Conservation (phyloP, 2,329 filamentous ascomycete species). For the Karstenula rhodostoma region DNA sequence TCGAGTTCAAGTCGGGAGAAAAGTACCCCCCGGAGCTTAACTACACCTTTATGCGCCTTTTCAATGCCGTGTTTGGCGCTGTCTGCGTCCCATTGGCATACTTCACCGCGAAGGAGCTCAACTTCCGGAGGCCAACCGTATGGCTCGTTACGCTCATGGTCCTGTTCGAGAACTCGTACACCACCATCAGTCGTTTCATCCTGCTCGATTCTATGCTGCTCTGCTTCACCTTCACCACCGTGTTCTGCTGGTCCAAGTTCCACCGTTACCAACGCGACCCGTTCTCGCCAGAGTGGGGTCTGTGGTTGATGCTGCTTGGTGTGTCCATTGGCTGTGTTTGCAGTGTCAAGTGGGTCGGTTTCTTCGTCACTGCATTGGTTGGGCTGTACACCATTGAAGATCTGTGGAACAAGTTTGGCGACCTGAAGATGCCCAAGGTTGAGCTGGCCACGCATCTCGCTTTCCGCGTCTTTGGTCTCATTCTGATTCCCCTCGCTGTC, state of each 20-base stretch:
- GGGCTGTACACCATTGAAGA: constrained; percentile 96
- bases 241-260: constrained; percentile 97
- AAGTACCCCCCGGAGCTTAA: constrained; percentile 92
- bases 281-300: constrained; percentile 91
- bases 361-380: constrained; percentile 94
- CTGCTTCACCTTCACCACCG: constrained; percentile 97
- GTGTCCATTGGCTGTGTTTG: constrained; percentile 97
- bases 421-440: constrained; percentile 84
- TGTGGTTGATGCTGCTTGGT: constrained; percentile 93
- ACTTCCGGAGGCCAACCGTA: constrained; percentile 83
- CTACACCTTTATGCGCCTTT: constrained; percentile 98
- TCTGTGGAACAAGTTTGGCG: constrained; percentile 97
- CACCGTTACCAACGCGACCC: constrained; percentile 85
- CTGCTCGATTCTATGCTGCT: constrained; percentile 98
- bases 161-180: constrained; percentile 98
- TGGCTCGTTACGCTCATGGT: constrained; percentile 98
- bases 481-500: constrained; percentile 85
- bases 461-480: constrained; percentile 84
- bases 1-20: constrained; percentile 99
- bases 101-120: constrained; percentile 90
- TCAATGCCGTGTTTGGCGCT: constrained; percentile 95
- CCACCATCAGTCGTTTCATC: constrained; percentile 97
- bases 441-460: constrained; percentile 79
- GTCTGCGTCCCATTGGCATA: constrained; percentile 93
- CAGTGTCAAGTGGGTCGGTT: constrained; percentile 97